phyloP scores from a whole-genome alignment of 139 green algal genomes.

The Micromonas pusilla region DNA sequence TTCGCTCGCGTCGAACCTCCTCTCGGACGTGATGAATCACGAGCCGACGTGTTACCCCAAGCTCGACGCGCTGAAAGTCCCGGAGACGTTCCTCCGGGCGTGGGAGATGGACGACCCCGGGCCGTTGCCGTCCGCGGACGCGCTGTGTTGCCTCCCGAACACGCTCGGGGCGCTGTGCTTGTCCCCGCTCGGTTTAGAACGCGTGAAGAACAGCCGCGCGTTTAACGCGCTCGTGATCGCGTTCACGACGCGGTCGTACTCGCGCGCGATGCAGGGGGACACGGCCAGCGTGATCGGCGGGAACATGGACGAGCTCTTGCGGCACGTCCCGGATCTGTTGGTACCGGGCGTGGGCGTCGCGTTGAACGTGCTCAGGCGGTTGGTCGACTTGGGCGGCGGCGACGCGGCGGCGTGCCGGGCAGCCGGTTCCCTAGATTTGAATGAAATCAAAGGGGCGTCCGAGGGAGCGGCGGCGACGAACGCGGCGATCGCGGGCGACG shows the following conservation, averaged over 20 bases:
- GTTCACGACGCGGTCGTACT: slow-evolving; percentile 61
- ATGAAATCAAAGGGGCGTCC: no score
- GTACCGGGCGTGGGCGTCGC: slow-evolving; percentile 55
- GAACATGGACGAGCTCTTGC: slow-evolving; percentile 83
- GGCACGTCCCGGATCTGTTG: slow-evolving; percentile 67
- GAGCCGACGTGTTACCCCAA: slow-evolving; percentile 75
- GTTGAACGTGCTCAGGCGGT: slow-evolving; percentile 55
- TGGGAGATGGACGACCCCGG: slow-evolving; percentile 44
- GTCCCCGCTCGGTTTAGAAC: slow-evolving; percentile 61
- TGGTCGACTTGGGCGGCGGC: slow-evolving; percentile 46
- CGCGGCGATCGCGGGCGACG: neutral
- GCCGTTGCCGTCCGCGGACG: slow-evolving; percentile 51
- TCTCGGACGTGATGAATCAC: slow-evolving; percentile 83
- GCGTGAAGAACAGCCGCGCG: slow-evolving; percentile 52
- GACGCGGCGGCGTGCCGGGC: neutral
- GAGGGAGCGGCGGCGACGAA: slow-evolving; percentile 37
- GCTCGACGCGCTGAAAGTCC: slow-evolving; percentile 68
- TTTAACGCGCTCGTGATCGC: slow-evolving; percentile 65
- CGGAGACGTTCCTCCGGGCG: slow-evolving; percentile 60
- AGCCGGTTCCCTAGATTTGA: slow-evolving; percentile 9
- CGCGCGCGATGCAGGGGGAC: slow-evolving; percentile 57
- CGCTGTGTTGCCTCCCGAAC: slow-evolving; percentile 64
- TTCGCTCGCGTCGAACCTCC: slow-evolving; percentile 72
- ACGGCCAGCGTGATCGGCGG: slow-evolving; percentile 64
- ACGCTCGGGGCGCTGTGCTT: slow-evolving; percentile 83